A percentile compares a stretch with the other conserved stretches of the same genome.
phyloP scores from a whole-genome alignment of 2,329 filamentous ascomycete genomes.

The Bipolaris oryzae region DNA sequence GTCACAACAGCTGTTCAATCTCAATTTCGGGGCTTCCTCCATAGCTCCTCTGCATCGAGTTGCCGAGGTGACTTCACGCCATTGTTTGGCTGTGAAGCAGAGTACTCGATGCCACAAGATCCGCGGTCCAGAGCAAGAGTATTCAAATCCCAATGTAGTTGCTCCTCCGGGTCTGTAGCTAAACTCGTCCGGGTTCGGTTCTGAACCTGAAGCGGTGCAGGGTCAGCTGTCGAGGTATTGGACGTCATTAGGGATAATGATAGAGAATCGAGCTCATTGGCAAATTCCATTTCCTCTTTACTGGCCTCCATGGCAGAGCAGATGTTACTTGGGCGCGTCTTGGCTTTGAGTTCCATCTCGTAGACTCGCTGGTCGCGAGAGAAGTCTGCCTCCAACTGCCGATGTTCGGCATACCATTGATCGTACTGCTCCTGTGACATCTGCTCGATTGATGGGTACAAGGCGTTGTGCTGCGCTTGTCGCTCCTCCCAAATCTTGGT shows the following conservation, averaged over 20 bases:
- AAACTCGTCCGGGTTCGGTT: slow-evolving; percentile 32
- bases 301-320: slow-evolving; percentile 39
- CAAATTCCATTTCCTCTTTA: slow-evolving; percentile 41
- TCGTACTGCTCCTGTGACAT: slow-evolving; percentile 44
- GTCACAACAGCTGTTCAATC: background rate
- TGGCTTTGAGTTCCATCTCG: slow-evolving; percentile 32
- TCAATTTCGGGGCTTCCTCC: slow-evolving; percentile 30
- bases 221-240: slow-evolving; percentile 17
- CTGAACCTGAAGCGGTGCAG: slow-evolving; percentile 12
- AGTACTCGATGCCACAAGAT: slow-evolving; percentile 43
- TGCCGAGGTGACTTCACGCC: slow-evolving; percentile 14
- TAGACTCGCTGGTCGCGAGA: slow-evolving; percentile 34
- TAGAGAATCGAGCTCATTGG: slow-evolving; percentile 39
- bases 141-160: slow-evolving; percentile 45
- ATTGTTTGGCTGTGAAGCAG: slow-evolving; percentile 21
- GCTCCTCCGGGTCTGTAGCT: slow-evolving; percentile 42
- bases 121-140: slow-evolving; percentile 41
- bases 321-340: slow-evolving; percentile 37
- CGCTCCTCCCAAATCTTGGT: slow-evolving; percentile 37
- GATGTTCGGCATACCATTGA: slow-evolving; percentile 39
- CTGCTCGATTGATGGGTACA: slow-evolving; percentile 34
- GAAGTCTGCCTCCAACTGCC: slow-evolving; percentile 37
- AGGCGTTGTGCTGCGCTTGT: slow-evolving; percentile 34
- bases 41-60: slow-evolving; percentile 32
- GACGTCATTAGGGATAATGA: slow-evolving; percentile 39